A percentile compares a stretch with the other conserved stretches of the same genome.
phyloP scores from a whole-genome alignment of 140 eudicot genomes.

The Cichorium intybus region DNA sequence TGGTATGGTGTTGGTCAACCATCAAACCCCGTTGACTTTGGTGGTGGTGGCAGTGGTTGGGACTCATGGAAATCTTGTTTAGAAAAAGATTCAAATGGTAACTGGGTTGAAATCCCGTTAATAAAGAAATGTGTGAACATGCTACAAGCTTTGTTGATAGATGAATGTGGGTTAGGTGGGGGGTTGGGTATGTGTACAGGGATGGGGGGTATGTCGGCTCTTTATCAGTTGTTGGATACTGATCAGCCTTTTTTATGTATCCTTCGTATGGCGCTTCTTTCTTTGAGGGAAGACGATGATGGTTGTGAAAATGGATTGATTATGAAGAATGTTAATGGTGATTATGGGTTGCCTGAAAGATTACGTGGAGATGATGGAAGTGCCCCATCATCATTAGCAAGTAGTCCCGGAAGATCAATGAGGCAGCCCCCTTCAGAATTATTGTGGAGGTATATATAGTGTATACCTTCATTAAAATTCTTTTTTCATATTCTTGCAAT shows the following conservation, averaged over 20 bases:
- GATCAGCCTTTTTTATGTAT: constrained; percentile 94
- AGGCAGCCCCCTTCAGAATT: constrained; percentile 70
- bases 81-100: constrained; percentile 78
- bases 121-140: constrained; percentile 76
- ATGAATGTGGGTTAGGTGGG: constrained; percentile 82
- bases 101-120: constrained; percentile 84
- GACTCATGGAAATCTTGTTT: constrained; percentile 82
- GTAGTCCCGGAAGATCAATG: constrained; percentile 40
- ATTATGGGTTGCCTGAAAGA: constrained; percentile 40
- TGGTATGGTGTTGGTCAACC: constrained; percentile 92
- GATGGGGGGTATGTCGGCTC: constrained; percentile 83
- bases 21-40: constrained; percentile 46
- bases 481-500: neutral
- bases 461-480: neutral
- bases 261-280: constrained; percentile 92
- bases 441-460: constrained; percentile 86
- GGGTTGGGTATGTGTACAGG: constrained; percentile 90
- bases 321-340: constrained; percentile 41
- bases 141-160: constrained; percentile 88
- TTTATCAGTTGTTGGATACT: constrained; percentile 85
- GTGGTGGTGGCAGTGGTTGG: constrained; percentile 98
- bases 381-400: constrained; percentile 34
- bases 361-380: constrained; percentile 39
- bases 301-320: constrained; percentile 53
- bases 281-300: constrained; percentile 87